These are phyloP conservation scores for Aurinia saxatilis DNA, from an alignment of 345 rosid genomes.

Conservation along the genomic window DNA sequence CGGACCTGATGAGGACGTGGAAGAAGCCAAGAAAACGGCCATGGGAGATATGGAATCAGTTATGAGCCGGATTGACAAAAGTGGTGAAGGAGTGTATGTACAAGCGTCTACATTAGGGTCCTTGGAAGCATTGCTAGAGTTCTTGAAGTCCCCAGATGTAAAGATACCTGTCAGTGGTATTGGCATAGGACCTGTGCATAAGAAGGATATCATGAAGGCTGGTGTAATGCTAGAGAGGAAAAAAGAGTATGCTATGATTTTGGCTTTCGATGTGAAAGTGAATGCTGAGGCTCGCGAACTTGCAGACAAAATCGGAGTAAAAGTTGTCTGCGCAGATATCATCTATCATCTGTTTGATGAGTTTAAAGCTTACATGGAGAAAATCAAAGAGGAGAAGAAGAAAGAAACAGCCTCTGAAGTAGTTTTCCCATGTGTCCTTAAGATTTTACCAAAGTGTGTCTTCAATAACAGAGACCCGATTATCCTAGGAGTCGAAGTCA, in stretches of 20 bases:
- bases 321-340: conserved; percentile 87
- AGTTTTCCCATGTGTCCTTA: conserved; percentile 84
- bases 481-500: conserved; percentile 76
- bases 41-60: conserved; percentile 87
- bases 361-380: conserved; percentile 74
- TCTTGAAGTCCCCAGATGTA: conserved; percentile 77
- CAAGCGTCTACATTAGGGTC: conserved; percentile 98
- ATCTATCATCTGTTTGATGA: conserved; percentile 89
- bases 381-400: conserved; percentile 86
- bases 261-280: conserved; percentile 94
- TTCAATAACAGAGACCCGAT: conserved; percentile 90
- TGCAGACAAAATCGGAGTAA: conserved; percentile 81
- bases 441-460: conserved; percentile 67
- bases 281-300: conserved; percentile 89
- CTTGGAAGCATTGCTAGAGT: conserved; percentile 89
- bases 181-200: conserved; percentile 84
- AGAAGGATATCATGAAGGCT: conserved; percentile 91
- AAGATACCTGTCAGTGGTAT: conserved; percentile 89
- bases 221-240: conserved; percentile 92
- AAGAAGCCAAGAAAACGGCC: conserved; percentile 55
- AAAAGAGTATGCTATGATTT: conserved; percentile 78
- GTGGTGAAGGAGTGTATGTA: conserved; percentile 90
- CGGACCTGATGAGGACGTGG: conserved; percentile 70
- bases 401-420: conserved; percentile 88
- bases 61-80: conserved; percentile 74